Percentiles rank a stretch among this genome's conserved stretches.
Evolutionary conservation across 179 eudicot genomes (phyloP).

Genomic region (Beta lomatogona): DNA sequence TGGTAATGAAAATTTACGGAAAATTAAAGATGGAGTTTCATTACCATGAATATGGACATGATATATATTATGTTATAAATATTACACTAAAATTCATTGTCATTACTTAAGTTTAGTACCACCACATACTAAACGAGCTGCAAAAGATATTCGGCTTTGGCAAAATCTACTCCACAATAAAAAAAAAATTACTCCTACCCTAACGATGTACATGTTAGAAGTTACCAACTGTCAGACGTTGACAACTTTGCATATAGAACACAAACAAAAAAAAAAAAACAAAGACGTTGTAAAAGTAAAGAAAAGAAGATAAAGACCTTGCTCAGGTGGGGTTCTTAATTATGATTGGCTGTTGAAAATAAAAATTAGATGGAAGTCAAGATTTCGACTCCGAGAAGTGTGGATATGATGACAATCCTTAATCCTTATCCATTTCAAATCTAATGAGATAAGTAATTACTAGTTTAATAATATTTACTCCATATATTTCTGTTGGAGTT

Average conservation of each 20-base stretch:
- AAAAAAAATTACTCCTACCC: too few relatives aligned
- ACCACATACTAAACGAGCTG: too few relatives aligned
- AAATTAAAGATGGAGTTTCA: too few relatives aligned
- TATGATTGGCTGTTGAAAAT: neutral
- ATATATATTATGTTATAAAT: too few relatives aligned
- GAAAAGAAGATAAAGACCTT: neutral
- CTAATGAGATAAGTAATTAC: neutral
- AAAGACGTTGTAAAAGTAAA: neutral
- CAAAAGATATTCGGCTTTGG: too few relatives aligned
- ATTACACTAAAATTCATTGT: too few relatives aligned
- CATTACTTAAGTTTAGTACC: too few relatives aligned
- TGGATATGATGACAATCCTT: neutral
- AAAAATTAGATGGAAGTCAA: neutral
- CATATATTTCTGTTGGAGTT: neutral
- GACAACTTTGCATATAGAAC: neutral
- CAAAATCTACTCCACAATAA: too few relatives aligned
- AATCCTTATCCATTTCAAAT: neutral
- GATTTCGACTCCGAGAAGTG: conserved; percentile 11
- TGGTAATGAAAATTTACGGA: too few relatives aligned
- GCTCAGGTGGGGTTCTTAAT: neutral
- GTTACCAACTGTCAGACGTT: neutral
- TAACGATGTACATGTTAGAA: too few relatives aligned
- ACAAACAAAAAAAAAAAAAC: neutral
- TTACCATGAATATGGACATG: too few relatives aligned
- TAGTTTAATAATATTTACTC: neutral